Conservation (phyloP, 73 alveolate species). For the Effrenium voratum region DNA sequence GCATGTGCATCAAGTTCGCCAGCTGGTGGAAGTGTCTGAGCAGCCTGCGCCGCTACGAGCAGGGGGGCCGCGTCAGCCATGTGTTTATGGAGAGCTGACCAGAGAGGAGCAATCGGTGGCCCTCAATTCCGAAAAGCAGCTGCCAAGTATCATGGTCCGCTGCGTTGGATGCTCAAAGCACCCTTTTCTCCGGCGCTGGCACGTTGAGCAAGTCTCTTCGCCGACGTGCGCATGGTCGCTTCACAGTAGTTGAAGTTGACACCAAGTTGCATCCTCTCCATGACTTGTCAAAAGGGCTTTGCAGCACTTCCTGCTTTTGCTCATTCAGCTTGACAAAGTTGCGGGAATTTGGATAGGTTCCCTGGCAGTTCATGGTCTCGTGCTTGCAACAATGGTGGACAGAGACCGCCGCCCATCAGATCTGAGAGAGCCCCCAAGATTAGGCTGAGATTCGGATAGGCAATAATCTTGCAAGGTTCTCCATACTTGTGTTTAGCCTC, state of each 20-base stretch:
- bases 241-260: too few relatives aligned
- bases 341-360: conserved; percentile 8
- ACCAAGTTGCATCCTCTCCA: too few relatives aligned
- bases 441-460: background rate
- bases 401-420: background rate
- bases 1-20: conserved; percentile 6
- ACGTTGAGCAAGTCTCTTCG: too few relatives aligned
- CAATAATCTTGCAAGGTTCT: background rate
- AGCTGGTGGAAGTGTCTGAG: conserved; percentile 11
- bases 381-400: background rate
- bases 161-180: too few relatives aligned
- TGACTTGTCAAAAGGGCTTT: too few relatives aligned
- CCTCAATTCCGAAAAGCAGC: background rate
- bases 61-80: conserved; percentile 6
- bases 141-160: background rate
- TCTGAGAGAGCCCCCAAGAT: background rate
- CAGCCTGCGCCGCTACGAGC: background rate
- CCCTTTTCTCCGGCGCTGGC: too few relatives aligned
- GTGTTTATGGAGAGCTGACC: conserved; percentile 3
- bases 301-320: too few relatives aligned
- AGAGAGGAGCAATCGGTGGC: background rate
- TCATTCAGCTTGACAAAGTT: too few relatives aligned
- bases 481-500: background rate
- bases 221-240: too few relatives aligned
- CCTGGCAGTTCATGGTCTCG: background rate